Conservation (phyloP, 2,329 filamentous ascomycete species). For the Neospermospora avenae region DNA sequence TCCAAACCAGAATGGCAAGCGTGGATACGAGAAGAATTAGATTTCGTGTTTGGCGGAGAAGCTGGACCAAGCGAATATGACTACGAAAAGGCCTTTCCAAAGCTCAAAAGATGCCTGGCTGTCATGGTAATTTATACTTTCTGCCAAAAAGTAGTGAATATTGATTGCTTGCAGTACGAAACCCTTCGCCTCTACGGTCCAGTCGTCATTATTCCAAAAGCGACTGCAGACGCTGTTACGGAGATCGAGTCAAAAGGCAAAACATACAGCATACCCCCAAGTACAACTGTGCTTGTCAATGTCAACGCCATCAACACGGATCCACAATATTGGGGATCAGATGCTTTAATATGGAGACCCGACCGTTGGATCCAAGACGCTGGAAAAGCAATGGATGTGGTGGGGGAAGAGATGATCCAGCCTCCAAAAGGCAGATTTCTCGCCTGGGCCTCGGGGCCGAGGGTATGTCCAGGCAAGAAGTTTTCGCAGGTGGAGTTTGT, state of each 20-base stretch:
- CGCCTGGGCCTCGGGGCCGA: conserved; percentile 18
- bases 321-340: conserved; percentile 20
- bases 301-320: conserved; percentile 12
- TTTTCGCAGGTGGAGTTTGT: conserved; percentile 27
- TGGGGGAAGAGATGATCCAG: neutral
- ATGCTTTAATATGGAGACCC: conserved; percentile 17
- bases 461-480: conserved; percentile 25
- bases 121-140: too few relatives aligned
- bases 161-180: conserved; percentile 34
- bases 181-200: conserved; percentile 53
- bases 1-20: conserved; percentile 18
- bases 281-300: conserved; percentile 24
- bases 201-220: conserved; percentile 52
- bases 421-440: conserved; percentile 14
- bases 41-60: conserved; percentile 25
- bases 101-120: conserved; percentile 34
- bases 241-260: conserved; percentile 1
- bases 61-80: conserved; percentile 32
- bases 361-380: conserved; percentile 18
- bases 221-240: conserved; percentile 27
- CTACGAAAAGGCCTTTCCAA: conserved; percentile 39
- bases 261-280: conserved; percentile 21
- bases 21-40: conserved; percentile 27
- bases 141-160: neutral
- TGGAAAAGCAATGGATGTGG: neutral